These are phyloP conservation scores for Theileria parva DNA, from an alignment of 169 alveolate species.

Conservation along the genomic window DNA sequence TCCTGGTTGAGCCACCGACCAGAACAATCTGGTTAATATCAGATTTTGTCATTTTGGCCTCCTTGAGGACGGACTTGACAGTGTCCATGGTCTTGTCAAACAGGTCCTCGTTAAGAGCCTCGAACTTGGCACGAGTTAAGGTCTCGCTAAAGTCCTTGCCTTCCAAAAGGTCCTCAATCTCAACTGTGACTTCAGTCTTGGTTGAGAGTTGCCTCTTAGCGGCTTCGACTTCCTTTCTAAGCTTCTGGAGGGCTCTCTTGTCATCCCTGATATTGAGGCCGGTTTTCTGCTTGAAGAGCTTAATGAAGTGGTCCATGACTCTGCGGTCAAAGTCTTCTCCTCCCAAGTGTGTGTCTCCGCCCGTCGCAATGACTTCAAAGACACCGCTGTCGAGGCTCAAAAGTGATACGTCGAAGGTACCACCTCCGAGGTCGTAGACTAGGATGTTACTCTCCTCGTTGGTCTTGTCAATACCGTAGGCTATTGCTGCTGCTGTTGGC, in stretches of 20 bases:
- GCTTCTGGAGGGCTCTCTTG: conserved; percentile 95
- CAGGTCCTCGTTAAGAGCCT: conserved; percentile 88
- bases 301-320: conserved; percentile 95
- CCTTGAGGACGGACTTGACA: conserved; percentile 89
- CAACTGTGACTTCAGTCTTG: conserved; percentile 87
- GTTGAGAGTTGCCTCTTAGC: conserved; percentile 95
- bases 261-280: conserved; percentile 88
- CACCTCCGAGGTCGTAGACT: conserved; percentile 99
- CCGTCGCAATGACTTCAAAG: conserved; percentile 96
- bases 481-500: conserved; percentile 99
- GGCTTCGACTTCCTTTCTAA: conserved; percentile 96
- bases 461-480: conserved; percentile 97
- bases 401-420: conserved; percentile 99
- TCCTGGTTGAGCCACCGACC: conserved; percentile 96
- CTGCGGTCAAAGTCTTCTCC: conserved; percentile 96
- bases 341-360: conserved; percentile 99
- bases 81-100: conserved; percentile 91
- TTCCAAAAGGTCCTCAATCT: conserved; percentile 89
- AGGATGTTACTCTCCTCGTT: conserved; percentile 91
- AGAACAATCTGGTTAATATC: conserved; percentile 95
- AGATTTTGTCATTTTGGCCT: conserved; percentile 85
- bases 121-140: conserved; percentile 94
- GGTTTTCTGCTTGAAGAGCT: conserved; percentile 90
- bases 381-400: conserved; percentile 97
- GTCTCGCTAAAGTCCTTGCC: conserved; percentile 90